Base-by-base conservation (phyloP, 805 yeast genomes). In the Candida succiphila region DNA sequence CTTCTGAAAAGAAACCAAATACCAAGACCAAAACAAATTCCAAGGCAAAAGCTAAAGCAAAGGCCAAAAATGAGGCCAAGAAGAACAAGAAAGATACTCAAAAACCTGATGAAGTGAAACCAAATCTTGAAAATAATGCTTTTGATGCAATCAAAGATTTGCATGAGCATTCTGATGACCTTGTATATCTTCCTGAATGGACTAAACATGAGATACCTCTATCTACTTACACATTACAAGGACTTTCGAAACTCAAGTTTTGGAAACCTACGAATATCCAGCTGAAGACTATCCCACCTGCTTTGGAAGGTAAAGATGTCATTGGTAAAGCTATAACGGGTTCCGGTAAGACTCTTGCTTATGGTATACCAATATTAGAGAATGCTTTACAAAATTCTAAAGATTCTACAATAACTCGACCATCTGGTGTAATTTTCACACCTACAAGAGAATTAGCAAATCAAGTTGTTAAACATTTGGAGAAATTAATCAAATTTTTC, bases 261-360 rank as follows among this genome's bases (percentile, higher is more conserved):
- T 48, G 43, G 1, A 56, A 61, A 17, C 98, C 98, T 8, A 88
- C 97, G 0, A 83, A 78, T 23, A 87, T 92, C 49, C 98, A 92
- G 57, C 67, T 65, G 38, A 60, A 62, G 37, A 65, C 89, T 8
- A 78, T 92, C 35, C 95, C 97, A 2, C 47, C 66, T 19, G 85
- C 89, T 2, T 37, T 85, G 12, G 63, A 65, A 20, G 94, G 88
- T 5, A 67, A 65, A 24, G 97, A 92, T 57, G 72, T 92, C 4
- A 77, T 92, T 43, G 98, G 98, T 35, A 92, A 89, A 51, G 98
- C 98, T 13, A 80, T 92, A 9, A 92, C 98, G 1, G 98, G 98
- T 54, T 84, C 95, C 1, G 98, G 98, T 67, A 92, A 92, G 53
- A 92, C 98, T 0, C 63, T 88, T 37, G 99, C 98, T 0, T 92